A percentile compares a stretch with the other conserved stretches of the same genome.
Evolutionary conservation across 768 basidiomycete species (phyloP).

Genomic region (Chalciporus pseudorubinellus): DNA sequence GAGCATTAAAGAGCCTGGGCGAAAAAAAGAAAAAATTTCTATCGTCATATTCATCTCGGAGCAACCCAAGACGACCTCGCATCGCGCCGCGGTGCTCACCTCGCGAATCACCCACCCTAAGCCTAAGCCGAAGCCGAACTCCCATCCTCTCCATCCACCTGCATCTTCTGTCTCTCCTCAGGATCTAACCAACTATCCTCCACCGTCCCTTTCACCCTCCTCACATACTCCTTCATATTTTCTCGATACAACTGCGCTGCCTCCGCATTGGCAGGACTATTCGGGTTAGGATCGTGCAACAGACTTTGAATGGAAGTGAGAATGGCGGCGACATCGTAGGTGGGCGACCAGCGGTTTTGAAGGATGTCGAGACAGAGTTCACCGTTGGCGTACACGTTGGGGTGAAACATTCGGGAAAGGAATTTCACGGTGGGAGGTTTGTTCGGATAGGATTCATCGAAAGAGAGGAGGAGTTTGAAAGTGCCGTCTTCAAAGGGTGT

Average conservation of each 20-base stretch:
- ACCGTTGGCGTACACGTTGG: slow-evolving; percentile 97
- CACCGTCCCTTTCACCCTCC: slow-evolving; percentile 88
- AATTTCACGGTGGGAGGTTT: slow-evolving; percentile 98
- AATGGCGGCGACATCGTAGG: slow-evolving; percentile 98
- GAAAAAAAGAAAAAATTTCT: too few relatives aligned
- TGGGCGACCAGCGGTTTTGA: slow-evolving; percentile 98
- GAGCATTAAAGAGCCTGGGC: neutral
- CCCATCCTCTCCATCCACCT: slow-evolving; percentile 32
- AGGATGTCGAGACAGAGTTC: slow-evolving; percentile 98
- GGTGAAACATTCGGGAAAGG: slow-evolving; percentile 97
- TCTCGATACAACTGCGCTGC: slow-evolving; percentile 95
- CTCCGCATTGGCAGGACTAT: slow-evolving; percentile 97
- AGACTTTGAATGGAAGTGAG: slow-evolving; percentile 94
- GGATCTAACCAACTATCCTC: slow-evolving; percentile 94
- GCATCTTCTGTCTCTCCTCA: slow-evolving; percentile 61
- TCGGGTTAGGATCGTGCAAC: slow-evolving; percentile 96
- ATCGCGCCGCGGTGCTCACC: too few relatives aligned
- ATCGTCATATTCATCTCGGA: slow-evolving; percentile 1
- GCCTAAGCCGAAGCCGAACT: slow-evolving; percentile 4
- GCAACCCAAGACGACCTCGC: neutral
- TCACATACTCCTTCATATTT: slow-evolving; percentile 98
- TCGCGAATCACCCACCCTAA: neutral
- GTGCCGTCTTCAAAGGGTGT: slow-evolving; percentile 99
- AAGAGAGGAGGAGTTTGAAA: slow-evolving; percentile 92
- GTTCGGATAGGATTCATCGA: slow-evolving; percentile 98